Percentiles rank a stretch among this genome's conserved stretches.
phyloP scores from a whole-genome alignment of 1,139 yeast genomes.

The Yamadazyma blattariae region DNA sequence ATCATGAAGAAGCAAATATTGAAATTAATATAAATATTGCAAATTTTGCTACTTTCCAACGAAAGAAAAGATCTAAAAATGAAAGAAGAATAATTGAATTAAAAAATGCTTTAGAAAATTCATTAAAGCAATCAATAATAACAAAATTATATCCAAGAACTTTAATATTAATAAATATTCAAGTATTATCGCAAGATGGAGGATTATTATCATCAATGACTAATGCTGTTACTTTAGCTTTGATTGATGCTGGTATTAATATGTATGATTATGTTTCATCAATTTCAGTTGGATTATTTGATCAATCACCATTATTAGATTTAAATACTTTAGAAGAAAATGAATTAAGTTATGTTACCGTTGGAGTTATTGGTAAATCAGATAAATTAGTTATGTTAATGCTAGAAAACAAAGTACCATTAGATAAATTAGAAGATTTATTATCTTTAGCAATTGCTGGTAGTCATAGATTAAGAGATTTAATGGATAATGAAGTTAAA shows the following conservation, averaged over 20 bases:
- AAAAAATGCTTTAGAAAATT: slow-evolving; percentile 68
- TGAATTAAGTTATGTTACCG: slow-evolving; percentile 76
- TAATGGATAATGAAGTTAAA: slow-evolving; percentile 85
- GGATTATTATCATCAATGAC: slow-evolving; percentile 77
- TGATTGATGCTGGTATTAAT: slow-evolving; percentile 93
- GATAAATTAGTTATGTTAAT: slow-evolving; percentile 75
- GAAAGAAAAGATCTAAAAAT: slow-evolving; percentile 62
- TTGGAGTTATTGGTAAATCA: slow-evolving; percentile 81
- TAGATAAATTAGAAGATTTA: slow-evolving; percentile 74
- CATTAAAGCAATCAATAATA: slow-evolving; percentile 79
- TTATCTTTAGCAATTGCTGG: slow-evolving; percentile 91
- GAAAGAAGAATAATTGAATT: slow-evolving; percentile 78
- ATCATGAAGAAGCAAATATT: slow-evolving; percentile 51
- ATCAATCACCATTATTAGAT: slow-evolving; percentile 74
- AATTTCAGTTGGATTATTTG: slow-evolving; percentile 75
- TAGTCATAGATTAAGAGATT: slow-evolving; percentile 71
- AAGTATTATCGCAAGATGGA: slow-evolving; percentile 88
- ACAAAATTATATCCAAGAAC: slow-evolving; percentile 80
- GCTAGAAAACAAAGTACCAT: slow-evolving; percentile 80
- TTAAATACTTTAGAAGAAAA: slow-evolving; percentile 78
- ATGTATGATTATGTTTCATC: slow-evolving; percentile 90
- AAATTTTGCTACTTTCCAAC: slow-evolving; percentile 75
- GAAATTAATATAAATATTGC: slow-evolving; percentile 70
- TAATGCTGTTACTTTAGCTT: slow-evolving; percentile 86
- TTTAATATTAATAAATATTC: slow-evolving; percentile 65